Conservation (phyloP, 257 asterid species). For the Leptodermis oblonga region DNA sequence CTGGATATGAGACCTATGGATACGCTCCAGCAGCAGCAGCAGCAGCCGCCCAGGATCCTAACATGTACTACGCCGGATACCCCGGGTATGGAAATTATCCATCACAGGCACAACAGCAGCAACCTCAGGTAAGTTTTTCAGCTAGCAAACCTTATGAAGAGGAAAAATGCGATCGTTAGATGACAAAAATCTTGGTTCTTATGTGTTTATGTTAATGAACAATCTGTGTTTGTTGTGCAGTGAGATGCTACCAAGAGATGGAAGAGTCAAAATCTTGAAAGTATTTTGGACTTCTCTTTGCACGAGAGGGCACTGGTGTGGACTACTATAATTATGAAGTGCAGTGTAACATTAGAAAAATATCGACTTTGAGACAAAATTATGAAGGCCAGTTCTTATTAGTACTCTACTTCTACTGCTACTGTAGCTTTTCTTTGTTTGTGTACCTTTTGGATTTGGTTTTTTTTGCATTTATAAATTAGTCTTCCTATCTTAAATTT, state of each 20-base stretch:
- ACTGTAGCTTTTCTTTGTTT: background rate
- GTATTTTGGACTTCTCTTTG: background rate
- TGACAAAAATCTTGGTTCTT: background rate
- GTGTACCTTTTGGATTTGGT: background rate
- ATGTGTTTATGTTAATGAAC: background rate
- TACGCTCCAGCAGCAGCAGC: conserved; percentile 36
- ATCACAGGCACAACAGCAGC: conserved; percentile 36
- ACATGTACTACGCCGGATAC: conserved; percentile 39
- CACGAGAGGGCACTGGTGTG: conserved; percentile 4
- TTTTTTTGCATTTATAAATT: background rate
- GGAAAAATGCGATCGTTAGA: no score
- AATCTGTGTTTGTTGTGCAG: conserved; percentile 4
- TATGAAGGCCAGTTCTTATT: background rate
- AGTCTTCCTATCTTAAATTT: background rate
- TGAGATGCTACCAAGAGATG: conserved; percentile 12
- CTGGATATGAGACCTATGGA: conserved; percentile 49
- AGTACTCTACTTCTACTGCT: background rate
- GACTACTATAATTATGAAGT: background rate
- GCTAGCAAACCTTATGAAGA: no score
- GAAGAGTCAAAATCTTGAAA: background rate
- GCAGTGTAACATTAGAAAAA: background rate
- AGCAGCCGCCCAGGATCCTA: conserved; percentile 46
- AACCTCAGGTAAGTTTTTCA: conserved; percentile 44
- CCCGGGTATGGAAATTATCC: conserved; percentile 43
- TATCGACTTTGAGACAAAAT: background rate